Evolutionary conservation across 805 yeast species (phyloP).

Genomic region (Ogataea methylovora): DNA sequence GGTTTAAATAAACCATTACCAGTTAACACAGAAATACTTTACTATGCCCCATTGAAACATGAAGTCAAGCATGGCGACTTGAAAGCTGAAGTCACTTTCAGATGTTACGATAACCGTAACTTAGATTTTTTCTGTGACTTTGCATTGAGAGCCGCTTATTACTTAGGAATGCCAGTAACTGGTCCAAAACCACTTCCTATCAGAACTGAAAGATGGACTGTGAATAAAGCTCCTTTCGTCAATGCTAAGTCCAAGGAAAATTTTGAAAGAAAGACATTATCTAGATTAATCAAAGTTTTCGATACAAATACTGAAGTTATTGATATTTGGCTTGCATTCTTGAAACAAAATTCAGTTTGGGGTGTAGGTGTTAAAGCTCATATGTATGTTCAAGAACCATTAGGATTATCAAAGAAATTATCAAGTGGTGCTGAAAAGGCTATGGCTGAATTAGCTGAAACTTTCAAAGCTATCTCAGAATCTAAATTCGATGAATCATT

Average conservation of each 20-base stretch:
- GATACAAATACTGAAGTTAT: constrained; percentile 83
- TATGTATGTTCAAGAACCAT: constrained; percentile 46
- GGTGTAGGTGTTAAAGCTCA: constrained; percentile 82
- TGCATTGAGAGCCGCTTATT: constrained; percentile 83
- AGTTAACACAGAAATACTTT: constrained; percentile 73
- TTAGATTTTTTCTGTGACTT: constrained; percentile 77
- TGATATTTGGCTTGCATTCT: constrained; percentile 72
- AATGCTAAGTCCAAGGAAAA: constrained; percentile 93
- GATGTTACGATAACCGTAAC: constrained; percentile 63
- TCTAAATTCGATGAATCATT: not conserved
- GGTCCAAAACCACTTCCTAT: constrained; percentile 65
- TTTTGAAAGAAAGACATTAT: constrained; percentile 81
- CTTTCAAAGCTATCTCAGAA: not conserved
- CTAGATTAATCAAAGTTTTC: constrained; percentile 65
- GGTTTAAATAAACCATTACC: constrained; percentile 58
- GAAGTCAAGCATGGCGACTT: constrained; percentile 62
- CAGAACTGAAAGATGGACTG: constrained; percentile 85
- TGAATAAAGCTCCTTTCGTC: constrained; percentile 86
- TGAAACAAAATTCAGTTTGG: constrained; percentile 67
- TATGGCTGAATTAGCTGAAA: constrained; percentile 11
- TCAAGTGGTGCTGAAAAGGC: constrained; percentile 17
- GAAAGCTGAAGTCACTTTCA: constrained; percentile 70
- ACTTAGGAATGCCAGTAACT: constrained; percentile 78
- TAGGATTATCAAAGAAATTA: constrained; percentile 35
- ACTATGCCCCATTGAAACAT: constrained; percentile 72